Conservation (phyloP, 129 eudicot species). For the Helichrysum umbraculigerum region DNA sequence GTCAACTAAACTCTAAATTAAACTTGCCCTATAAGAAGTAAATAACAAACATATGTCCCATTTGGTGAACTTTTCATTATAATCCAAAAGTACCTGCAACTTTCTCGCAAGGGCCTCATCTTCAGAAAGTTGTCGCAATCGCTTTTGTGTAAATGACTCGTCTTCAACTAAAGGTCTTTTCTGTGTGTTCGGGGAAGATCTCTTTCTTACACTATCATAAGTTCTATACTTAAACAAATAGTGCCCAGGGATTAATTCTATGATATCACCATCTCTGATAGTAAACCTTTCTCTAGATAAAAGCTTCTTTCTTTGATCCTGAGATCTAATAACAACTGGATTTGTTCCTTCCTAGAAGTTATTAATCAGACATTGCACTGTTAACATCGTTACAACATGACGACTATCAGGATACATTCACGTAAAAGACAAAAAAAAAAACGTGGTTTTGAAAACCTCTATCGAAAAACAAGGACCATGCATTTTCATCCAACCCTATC, state of each 20-base stretch:
- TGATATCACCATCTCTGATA: constrained; percentile 61
- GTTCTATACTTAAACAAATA: constrained; percentile 62
- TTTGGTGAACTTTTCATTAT: constrained; percentile 4
- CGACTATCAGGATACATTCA: neutral
- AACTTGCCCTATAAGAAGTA: neutral
- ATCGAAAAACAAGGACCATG: neutral
- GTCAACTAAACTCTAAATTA: constrained; percentile 10
- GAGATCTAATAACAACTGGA: constrained; percentile 73
- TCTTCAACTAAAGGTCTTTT: constrained; percentile 44
- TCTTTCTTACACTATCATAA: constrained; percentile 19
- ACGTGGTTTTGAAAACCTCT: neutral
- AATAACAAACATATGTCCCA: neutral
- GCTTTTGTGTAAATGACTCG: constrained; percentile 38
- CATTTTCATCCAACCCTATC: constrained; percentile 1
- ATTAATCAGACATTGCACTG: neutral
- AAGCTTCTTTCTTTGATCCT: constrained; percentile 64
- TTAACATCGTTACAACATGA: neutral
- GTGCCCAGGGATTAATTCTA: constrained; percentile 91
- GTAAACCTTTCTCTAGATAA: constrained; percentile 53
- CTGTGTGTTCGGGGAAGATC: constrained; percentile 30
- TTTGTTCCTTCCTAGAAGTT: constrained; percentile 78
- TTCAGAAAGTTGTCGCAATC: constrained; percentile 40
- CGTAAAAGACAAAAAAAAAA: too few species aligned
- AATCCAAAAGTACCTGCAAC: constrained; percentile 42
- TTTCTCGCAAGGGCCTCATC: constrained; percentile 53